Evolutionary conservation across 495 filamentous ascomycete species (phyloP).

Genomic region (Neurospora hispaniola): DNA sequence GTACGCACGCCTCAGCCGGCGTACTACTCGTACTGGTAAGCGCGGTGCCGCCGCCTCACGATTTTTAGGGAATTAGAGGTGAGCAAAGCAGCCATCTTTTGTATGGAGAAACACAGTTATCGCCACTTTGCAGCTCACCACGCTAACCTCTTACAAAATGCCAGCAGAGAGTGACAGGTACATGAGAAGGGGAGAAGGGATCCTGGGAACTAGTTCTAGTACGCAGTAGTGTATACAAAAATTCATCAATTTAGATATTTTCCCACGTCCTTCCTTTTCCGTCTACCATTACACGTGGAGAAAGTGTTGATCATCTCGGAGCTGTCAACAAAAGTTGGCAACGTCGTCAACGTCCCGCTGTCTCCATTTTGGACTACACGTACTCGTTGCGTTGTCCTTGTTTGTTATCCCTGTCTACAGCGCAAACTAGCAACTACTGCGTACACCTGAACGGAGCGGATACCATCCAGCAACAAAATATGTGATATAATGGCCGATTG

Average conservation of each 20-base stretch:
- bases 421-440: background rate
- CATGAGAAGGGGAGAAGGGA: background rate
- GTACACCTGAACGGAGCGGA: background rate
- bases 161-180: background rate
- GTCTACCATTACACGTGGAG: background rate
- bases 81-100: too few species aligned
- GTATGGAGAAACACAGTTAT: too few species aligned
- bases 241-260: background rate
- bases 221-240: background rate
- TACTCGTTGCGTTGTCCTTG: background rate
- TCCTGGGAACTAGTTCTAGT: background rate
- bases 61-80: too few species aligned
- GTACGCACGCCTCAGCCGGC: too few species aligned
- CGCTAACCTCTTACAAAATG: too few species aligned
- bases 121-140: too few species aligned
- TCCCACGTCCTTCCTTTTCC: background rate
- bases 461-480: background rate
- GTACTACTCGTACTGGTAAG: too few species aligned
- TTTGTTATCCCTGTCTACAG: background rate
- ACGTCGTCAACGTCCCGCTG: conserved; percentile 1
- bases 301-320: background rate
- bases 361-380: background rate
- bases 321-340: conserved; percentile 6
- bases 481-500: conserved; percentile 2
- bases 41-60: too few species aligned